A percentile compares a stretch with the other conserved stretches of the same genome.
These are phyloP conservation scores for Lithospermum erythrorhizon DNA, from an alignment of 257 asterid genomes.

Conservation along the genomic window DNA sequence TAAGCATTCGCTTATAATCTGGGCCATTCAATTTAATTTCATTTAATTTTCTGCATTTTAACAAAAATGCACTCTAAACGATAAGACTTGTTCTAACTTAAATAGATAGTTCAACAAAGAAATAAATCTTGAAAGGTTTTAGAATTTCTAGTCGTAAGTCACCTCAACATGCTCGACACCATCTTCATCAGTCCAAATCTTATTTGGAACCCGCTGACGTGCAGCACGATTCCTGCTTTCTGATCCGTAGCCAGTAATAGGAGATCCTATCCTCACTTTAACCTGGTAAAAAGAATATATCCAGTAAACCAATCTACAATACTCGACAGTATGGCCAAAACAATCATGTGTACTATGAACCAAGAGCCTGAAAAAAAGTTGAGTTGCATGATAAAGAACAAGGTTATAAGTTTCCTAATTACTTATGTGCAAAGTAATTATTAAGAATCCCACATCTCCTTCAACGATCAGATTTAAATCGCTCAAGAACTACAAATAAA, in stretches of 20 bases:
- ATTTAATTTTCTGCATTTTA: too few species aligned
- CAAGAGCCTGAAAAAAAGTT: too few species aligned
- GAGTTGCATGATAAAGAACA: background rate
- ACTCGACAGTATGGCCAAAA: background rate
- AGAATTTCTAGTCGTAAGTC: background rate
- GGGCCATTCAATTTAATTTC: too few species aligned
- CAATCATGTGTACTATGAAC: background rate
- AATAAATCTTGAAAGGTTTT: background rate
- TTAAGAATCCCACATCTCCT: too few species aligned
- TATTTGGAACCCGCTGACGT: slow-evolving; percentile 81
- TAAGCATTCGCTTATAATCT: too few species aligned
- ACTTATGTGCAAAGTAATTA: background rate
- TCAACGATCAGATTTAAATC: too few species aligned
- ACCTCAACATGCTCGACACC: slow-evolving; percentile 84
- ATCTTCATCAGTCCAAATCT: slow-evolving; percentile 76
- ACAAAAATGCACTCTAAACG: too few species aligned
- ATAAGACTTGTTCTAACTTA: background rate
- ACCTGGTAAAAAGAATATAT: slow-evolving; percentile 34
- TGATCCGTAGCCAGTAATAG: slow-evolving; percentile 80
- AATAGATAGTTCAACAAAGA: background rate
- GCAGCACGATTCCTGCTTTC: slow-evolving; percentile 95
- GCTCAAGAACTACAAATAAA: background rate
- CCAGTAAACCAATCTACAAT: background rate
- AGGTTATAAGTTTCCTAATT: background rate
- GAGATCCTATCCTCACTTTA: slow-evolving; percentile 73